Base-by-base conservation (phyloP, 1,284 basidiomycete genomes). In the Trichosporon coremiiforme region DNA sequence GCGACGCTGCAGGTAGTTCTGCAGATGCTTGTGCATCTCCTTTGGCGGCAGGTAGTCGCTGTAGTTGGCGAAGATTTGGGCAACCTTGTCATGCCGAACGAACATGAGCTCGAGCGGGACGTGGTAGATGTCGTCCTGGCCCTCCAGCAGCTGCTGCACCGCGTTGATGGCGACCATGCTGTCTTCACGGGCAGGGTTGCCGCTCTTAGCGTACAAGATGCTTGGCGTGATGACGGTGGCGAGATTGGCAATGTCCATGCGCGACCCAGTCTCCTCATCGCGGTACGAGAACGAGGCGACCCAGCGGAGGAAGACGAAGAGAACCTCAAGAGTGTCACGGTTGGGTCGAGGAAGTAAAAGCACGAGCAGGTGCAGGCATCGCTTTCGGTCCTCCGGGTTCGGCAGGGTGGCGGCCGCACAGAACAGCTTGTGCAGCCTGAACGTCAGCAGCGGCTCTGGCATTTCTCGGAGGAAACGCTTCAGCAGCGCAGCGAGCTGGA, bases 291-390 rank as follows among this genome's bases (percentile, higher is more conserved):
- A 99, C 4, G 94, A 96, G 5, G 96, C 96, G 1, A 99, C 96
- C 97, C 97, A 99, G 83, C 97, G 96, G 75, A 99, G 87, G 85
- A 99, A 99, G 20, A 98, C 95, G 79, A 98, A 98, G 60, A 99
- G 85, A 64, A 98, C 94, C 84, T 99, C 96, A 89, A 98, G 90
- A 31, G 95, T 98, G 83, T 99, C 97, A 72, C 97, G 90, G 81
- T 99, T 94, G 68, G 89, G 88, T 84, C 93, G 95, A 15, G 96
- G 97, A 76, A 99, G 86, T 3, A 99, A 86, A 69, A 96, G 86
- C 63, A 91, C 90, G 17, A 97, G 87, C 76, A 97, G 88, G 83
- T 98, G 95, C 65, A 99, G 86, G 78, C 92, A 88, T 65, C 93
- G 89, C 75, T 88, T 89, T 64, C 94, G 89, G 67, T 98, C 94